phyloP scores from a whole-genome alignment of 1,139 yeast species.

The Suhomyces bribrorum region DNA sequence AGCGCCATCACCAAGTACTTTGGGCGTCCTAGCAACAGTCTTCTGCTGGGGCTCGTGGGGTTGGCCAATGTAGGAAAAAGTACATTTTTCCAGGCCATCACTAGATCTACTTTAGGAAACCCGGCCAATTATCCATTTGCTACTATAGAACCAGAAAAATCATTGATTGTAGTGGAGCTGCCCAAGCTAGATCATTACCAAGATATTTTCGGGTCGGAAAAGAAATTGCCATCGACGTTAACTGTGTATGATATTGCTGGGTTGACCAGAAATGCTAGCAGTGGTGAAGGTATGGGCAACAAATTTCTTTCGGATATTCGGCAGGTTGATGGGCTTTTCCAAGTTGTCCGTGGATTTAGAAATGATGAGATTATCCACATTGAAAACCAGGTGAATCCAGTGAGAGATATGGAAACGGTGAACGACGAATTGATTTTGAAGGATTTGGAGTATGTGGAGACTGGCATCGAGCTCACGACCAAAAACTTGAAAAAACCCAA shows the following conservation, averaged over 20 bases:
- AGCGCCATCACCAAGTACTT: constrained; percentile 21
- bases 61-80: constrained; percentile 79
- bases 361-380: constrained; percentile 73
- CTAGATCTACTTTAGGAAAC: constrained; percentile 67
- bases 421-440: constrained; percentile 72
- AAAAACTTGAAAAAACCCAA: constrained; percentile 46
- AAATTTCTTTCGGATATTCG: constrained; percentile 71
- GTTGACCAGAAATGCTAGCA: constrained; percentile 67
- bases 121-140: constrained; percentile 85
- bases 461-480: constrained; percentile 47
- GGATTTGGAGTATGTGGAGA: constrained; percentile 67
- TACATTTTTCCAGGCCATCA: constrained; percentile 66
- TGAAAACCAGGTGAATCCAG: constrained; percentile 64
- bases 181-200: constrained; percentile 46
- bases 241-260: constrained; percentile 77
- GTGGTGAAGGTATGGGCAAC: constrained; percentile 78
- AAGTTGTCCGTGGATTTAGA: constrained; percentile 66
- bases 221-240: constrained; percentile 55
- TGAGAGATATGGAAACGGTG: constrained; percentile 66
- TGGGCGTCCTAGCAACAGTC: constrained; percentile 58
- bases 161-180: constrained; percentile 59
- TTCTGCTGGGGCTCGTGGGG: constrained; percentile 64
- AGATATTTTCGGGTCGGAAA: constrained; percentile 50
- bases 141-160: constrained; percentile 73
- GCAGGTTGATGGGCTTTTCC: constrained; percentile 73